Evolutionary conservation across 257 asterid genomes (phyloP).

Genomic region (Solanum chmielewskii): DNA sequence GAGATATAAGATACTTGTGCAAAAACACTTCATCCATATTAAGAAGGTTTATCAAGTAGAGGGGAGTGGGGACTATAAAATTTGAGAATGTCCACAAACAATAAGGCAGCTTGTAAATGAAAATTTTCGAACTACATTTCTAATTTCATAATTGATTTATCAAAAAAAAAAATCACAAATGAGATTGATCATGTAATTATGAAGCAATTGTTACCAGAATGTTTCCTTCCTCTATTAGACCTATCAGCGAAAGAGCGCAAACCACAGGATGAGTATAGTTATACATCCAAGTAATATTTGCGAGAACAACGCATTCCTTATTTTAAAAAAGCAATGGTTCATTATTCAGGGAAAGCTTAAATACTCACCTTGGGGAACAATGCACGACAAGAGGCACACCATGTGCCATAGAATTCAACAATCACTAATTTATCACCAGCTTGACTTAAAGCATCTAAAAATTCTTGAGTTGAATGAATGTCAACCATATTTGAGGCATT

Average conservation of each 20-base stretch:
- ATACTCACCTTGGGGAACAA: conserved; percentile 33
- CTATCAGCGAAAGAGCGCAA: neutral
- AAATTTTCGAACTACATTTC: neutral
- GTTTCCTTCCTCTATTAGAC: neutral
- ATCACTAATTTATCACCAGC: conserved; percentile 34
- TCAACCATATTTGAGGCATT: conserved; percentile 33
- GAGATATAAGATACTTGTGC: neutral
- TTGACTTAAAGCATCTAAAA: conserved; percentile 27
- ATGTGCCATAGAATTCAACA: conserved; percentile 36
- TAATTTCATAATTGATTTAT: neutral
- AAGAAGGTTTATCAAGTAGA: neutral
- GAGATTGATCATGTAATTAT: neutral
- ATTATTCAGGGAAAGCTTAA: neutral
- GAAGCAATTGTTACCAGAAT: neutral
- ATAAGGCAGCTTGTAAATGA: neutral
- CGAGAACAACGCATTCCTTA: neutral
- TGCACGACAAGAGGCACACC: conserved; percentile 53
- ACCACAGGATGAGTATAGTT: neutral
- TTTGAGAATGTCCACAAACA: neutral
- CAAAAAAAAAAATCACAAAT: neutral
- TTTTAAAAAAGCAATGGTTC: neutral
- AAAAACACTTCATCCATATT: neutral
- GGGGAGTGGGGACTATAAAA: neutral
- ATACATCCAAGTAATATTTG: neutral
- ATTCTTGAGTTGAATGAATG: conserved; percentile 30